These are phyloP conservation scores for Rubroboletus pulcherrimus DNA, from an alignment of 768 basidiomycete genomes.

Conservation along the genomic window DNA sequence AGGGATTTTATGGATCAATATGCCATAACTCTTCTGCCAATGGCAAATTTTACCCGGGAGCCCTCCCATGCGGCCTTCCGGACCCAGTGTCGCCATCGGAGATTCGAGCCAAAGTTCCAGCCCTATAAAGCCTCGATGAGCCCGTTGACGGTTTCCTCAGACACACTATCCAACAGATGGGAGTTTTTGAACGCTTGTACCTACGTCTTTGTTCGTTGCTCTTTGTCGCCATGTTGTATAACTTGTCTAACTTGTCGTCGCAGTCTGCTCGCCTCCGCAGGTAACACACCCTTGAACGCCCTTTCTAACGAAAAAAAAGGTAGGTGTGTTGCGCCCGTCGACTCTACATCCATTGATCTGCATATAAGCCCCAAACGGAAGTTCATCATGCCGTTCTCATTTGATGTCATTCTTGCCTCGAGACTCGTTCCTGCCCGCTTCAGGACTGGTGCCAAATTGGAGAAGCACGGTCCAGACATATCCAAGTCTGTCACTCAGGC, in stretches of 20 bases:
- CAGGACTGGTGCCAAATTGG: constrained; percentile 6
- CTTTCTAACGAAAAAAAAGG: constrained; percentile 11
- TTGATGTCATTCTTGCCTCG: constrained; percentile 19
- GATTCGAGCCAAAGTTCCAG: constrained; percentile 16
- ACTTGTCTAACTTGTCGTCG: constrained; percentile 7
- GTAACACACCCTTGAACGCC: constrained; percentile 29
- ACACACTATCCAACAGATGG: constrained; percentile 33
- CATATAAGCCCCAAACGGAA: constrained; percentile 9
- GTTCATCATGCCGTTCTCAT: constrained; percentile 22
- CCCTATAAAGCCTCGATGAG: constrained; percentile 18
- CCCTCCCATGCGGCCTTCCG: constrained; percentile 15
- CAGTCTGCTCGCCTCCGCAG: constrained; percentile 26
- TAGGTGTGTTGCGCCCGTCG: neutral
- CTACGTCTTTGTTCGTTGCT: constrained; percentile 25
- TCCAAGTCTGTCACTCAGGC: constrained; percentile 6
- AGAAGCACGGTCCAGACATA: constrained; percentile 27
- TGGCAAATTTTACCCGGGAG: constrained; percentile 18
- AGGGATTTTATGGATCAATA: constrained; percentile 4
- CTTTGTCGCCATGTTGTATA: neutral
- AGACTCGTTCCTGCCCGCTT: constrained; percentile 23
- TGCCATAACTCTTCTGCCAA: constrained; percentile 13
- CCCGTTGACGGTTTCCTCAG: constrained; percentile 6
- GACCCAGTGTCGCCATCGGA: constrained; percentile 23
- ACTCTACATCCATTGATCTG: constrained; percentile 3
- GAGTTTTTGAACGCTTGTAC: constrained; percentile 30